A percentile compares a stretch with the other conserved stretches of the same genome.
phyloP scores from a whole-genome alignment of 2,329 filamentous ascomycete species.

The Nemania diffusa region DNA sequence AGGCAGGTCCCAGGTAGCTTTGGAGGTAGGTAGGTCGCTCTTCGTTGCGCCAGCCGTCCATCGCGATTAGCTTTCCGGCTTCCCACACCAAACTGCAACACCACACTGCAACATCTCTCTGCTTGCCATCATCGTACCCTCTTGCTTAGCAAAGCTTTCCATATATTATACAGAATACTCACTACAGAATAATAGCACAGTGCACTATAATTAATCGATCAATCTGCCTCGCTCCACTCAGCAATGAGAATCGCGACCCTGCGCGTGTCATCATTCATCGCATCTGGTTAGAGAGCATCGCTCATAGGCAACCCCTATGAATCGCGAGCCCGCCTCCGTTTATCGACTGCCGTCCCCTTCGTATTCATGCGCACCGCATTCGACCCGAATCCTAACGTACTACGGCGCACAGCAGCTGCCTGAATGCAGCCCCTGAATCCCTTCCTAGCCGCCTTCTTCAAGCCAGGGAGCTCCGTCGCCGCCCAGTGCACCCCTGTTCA shows the following conservation, averaged over 20 bases:
- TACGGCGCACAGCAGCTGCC: slow-evolving; percentile 54
- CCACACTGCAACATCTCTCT: not conserved
- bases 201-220: not conserved
- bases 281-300: not conserved
- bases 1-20: slow-evolving; percentile 4
- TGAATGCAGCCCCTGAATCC: slow-evolving; percentile 99
- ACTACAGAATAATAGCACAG: not conserved
- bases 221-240: not conserved
- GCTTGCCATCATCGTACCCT: not conserved
- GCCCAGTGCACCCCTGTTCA: slow-evolving; percentile 91
- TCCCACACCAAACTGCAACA: not conserved
- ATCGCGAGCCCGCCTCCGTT: slow-evolving; percentile 10
- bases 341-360: not conserved
- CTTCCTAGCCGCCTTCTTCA: slow-evolving; percentile 98
- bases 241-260: slow-evolving; percentile 19
- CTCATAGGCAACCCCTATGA: not conserved
- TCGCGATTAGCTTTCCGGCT: not conserved
- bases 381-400: not conserved
- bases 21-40: not conserved
- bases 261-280: slow-evolving; percentile 1
- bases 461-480: slow-evolving; percentile 79
- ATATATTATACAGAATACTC: not conserved
- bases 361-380: slow-evolving; percentile 12
- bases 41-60: too few species aligned
- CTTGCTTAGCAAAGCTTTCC: not conserved